Conservation (phyloP, 2,329 filamentous ascomycete species). For the Raffaelea albimanens region DNA sequence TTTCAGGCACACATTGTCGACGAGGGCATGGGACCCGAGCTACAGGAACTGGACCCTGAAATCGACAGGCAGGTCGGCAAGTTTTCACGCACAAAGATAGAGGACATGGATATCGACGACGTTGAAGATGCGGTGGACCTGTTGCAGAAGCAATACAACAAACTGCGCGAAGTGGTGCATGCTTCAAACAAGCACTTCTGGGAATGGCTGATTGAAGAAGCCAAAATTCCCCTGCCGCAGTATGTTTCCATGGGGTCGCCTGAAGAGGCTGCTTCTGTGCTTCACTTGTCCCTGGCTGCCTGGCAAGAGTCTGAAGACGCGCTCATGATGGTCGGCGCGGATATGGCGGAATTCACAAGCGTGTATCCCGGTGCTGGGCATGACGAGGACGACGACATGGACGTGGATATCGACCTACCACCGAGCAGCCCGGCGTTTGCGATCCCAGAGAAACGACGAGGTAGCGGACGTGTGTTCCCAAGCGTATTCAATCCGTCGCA, state of each 20-base stretch:
- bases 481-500: constrained; percentile 19
- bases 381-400: no score
- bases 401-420: no score
- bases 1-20: neutral
- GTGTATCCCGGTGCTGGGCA: neutral
- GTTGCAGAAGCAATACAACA: constrained; percentile 9
- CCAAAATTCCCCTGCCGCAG: neutral
- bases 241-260: neutral
- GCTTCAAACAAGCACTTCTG: constrained; percentile 13
- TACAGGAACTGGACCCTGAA: neutral
- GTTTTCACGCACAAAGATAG: neutral
- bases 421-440: no score
- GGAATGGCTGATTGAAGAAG: constrained; percentile 8
- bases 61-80: no score
- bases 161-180: constrained; percentile 10
- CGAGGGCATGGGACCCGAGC: neutral
- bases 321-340: constrained; percentile 7
- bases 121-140: neutral
- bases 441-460: constrained; percentile 10
- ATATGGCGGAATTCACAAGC: constrained; percentile 4
- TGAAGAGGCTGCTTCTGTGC: constrained; percentile 8
- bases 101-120: no score
- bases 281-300: constrained; percentile 7
- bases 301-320: constrained; percentile 14
- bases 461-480: constrained; percentile 23